phyloP scores from a whole-genome alignment of 1,284 basidiomycete genomes.

The Trichosporon faecale region DNA sequence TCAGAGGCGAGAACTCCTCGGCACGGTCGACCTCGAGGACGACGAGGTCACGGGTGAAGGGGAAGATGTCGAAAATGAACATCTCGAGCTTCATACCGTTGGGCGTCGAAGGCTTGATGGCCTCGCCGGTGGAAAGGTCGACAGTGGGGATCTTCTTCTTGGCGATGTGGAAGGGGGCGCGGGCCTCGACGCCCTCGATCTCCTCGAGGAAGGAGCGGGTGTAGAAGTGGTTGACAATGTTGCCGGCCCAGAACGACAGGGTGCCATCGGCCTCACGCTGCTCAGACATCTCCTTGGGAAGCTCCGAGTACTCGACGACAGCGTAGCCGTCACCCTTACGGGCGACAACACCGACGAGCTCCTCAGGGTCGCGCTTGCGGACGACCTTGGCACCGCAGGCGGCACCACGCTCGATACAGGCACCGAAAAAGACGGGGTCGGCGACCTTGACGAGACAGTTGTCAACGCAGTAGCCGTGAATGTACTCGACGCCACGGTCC shows the following conservation, averaged over 20 bases:
- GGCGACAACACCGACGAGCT: conserved; percentile 94
- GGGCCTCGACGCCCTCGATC: conserved; percentile 77
- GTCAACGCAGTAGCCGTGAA: conserved; percentile 97
- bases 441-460: conserved; percentile 98
- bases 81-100: conserved; percentile 99
- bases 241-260: conserved; percentile 87
- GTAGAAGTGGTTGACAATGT: conserved; percentile 99
- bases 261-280: conserved; percentile 67
- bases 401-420: conserved; percentile 77
- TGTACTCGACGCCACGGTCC: conserved; percentile 73
- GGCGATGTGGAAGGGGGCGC: conserved; percentile 96
- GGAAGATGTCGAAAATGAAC: conserved; percentile 99
- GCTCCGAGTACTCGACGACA: conserved; percentile 98
- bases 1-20: conserved; percentile 94
- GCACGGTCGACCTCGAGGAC: conserved; percentile 84
- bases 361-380: conserved; percentile 77
- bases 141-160: conserved; percentile 93
- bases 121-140: conserved; percentile 62
- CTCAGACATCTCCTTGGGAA: conserved; percentile 80
- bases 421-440: conserved; percentile 94
- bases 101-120: conserved; percentile 76
- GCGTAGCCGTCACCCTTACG: conserved; percentile 74
- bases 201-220: conserved; percentile 78
- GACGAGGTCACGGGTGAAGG: conserved; percentile 76
- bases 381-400: conserved; percentile 96